phyloP scores from a whole-genome alignment of 768 basidiomycete genomes.

The Agrocybe pediades region DNA sequence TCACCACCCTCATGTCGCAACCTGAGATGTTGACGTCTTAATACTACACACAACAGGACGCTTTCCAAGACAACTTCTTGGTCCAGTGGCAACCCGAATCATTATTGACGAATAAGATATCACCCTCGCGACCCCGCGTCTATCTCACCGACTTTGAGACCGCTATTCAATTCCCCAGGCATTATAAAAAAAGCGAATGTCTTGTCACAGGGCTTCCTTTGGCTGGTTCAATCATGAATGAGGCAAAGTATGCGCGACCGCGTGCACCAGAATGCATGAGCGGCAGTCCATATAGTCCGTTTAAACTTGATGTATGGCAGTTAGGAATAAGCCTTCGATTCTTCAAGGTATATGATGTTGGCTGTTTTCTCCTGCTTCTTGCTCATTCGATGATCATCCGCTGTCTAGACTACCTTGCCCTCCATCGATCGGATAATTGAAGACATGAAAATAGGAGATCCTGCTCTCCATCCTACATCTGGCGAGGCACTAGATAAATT shows the following conservation, averaged over 20 bases:
- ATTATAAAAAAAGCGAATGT: conserved; percentile 15
- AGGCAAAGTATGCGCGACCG: conserved; percentile 21
- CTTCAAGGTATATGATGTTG: neutral
- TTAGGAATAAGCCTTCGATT: conserved; percentile 14
- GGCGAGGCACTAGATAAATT: too few relatives aligned
- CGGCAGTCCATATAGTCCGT: conserved; percentile 24
- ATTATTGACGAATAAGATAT: conserved; percentile 11
- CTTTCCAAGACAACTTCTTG: conserved; percentile 31
- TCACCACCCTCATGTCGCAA: neutral
- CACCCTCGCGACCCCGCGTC: conserved; percentile 26
- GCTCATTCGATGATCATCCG: too few relatives aligned
- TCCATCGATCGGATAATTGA: too few relatives aligned
- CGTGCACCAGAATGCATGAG: conserved; percentile 23
- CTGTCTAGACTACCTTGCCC: too few relatives aligned
- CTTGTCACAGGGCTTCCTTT: conserved; percentile 18
- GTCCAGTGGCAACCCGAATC: conserved; percentile 33
- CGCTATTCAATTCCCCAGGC: conserved; percentile 28
- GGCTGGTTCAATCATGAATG: conserved; percentile 17
- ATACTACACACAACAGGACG: conserved; percentile 21
- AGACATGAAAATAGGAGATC: too few relatives aligned
- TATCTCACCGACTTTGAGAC: conserved; percentile 33
- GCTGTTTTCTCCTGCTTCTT: too few relatives aligned
- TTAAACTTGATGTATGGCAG: conserved; percentile 34
- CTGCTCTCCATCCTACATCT: too few relatives aligned
- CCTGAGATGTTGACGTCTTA: too few relatives aligned